phyloP scores from a whole-genome alignment of 176 grass and related monocot genomes.

The Echinochloa phyllopogon region DNA sequence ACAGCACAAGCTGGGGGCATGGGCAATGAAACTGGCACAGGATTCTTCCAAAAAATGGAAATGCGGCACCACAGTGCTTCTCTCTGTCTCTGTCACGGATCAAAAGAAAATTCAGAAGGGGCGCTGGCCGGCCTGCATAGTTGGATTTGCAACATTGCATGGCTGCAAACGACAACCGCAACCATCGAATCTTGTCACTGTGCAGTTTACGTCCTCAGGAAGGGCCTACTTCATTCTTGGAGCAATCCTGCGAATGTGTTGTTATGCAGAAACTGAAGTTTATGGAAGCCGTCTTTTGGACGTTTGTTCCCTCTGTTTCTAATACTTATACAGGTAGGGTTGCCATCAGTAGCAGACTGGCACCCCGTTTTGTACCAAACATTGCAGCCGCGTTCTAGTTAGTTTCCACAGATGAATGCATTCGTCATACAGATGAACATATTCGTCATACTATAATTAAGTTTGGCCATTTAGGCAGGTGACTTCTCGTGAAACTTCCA shows the following conservation, averaged over 20 bases:
- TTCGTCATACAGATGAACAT: too few relatives aligned
- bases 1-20: not conserved
- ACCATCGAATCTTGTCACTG: not conserved
- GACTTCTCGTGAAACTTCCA: constrained; percentile 21
- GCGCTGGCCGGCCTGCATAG: too few relatives aligned
- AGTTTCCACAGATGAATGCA: not conserved
- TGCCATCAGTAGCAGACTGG: not conserved
- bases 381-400: not conserved
- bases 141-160: not conserved
- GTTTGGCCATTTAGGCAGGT: not conserved
- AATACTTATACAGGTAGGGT: not conserved
- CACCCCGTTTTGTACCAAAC: not conserved
- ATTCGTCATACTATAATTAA: not conserved
- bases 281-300: not conserved
- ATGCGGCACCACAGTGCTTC: not conserved
- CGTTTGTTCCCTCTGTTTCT: not conserved
- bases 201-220: not conserved
- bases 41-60: not conserved
- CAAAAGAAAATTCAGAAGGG: not conserved
- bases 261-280: not conserved
- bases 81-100: constrained; percentile 17
- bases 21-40: not conserved
- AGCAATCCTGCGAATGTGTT: not conserved
- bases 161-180: not conserved
- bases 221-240: not conserved